Conservation (phyloP, 1,284 basidiomycete genomes). For the Ceratorhiza oryzae-sativae region DNA sequence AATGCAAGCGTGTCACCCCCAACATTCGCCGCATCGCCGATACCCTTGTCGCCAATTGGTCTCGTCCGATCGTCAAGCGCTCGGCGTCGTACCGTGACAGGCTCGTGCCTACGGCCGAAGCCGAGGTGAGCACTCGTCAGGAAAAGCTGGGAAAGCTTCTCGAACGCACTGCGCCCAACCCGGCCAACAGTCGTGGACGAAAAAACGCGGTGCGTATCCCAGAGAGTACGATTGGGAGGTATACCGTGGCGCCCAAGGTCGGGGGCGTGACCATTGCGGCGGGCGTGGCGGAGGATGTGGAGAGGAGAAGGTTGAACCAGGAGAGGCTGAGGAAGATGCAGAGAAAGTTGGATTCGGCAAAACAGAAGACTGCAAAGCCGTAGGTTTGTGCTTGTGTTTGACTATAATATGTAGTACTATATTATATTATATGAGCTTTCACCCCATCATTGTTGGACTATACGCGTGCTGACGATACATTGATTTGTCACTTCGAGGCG, state of each 20-base stretch:
- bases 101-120: constrained; percentile 62
- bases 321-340: constrained; percentile 44
- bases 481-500: too few relatives aligned
- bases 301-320: constrained; percentile 42
- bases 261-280: constrained; percentile 11
- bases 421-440: neutral
- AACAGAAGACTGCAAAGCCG: constrained; percentile 40
- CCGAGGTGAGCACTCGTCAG: constrained; percentile 51
- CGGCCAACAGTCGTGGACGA: constrained; percentile 59
- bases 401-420: neutral
- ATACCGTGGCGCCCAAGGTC: constrained; percentile 72
- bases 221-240: constrained; percentile 69
- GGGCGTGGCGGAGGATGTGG: constrained; percentile 40
- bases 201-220: constrained; percentile 83
- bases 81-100: constrained; percentile 84
- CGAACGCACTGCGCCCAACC: constrained; percentile 58
- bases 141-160: constrained; percentile 74
- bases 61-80: constrained; percentile 93
- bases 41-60: constrained; percentile 87
- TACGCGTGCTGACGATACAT: too few relatives aligned
- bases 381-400: neutral
- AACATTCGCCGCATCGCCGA: constrained; percentile 83
- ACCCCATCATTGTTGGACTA: too few relatives aligned
- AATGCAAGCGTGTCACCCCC: constrained; percentile 86
- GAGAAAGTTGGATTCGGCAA: constrained; percentile 43